Evolutionary conservation across 2,329 filamentous ascomycete genomes (phyloP), one percentile per base, ranked within the genome.

Genomic region (Penicillium sp.): DNA sequence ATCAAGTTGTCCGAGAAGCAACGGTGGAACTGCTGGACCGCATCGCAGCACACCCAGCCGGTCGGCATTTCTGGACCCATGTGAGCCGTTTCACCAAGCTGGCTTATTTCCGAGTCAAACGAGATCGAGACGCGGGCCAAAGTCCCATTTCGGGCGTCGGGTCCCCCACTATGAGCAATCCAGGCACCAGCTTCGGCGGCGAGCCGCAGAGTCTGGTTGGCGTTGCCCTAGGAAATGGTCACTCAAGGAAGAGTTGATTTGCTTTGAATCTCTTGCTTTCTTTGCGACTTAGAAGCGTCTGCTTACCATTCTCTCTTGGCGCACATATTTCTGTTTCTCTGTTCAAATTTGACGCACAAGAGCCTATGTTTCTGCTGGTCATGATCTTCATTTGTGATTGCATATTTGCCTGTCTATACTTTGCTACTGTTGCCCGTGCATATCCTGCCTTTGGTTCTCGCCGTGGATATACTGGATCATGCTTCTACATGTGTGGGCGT

Each of bases 31-130:
- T 99, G 29, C 73, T 99, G 18, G 91, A 93, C 60, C 83, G 91
- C 18, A 86, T 99, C 48, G 84, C 86, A 60, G 86, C 88, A 51
- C 93, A 99, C 72, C 89, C 95, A 66, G 94, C 91, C 8, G 94
- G 94, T 1, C 83, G 91, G 65, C 91, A 97, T 73, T 97, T 94
- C 81, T 99, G 93, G 90, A 85, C 82, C 59, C 84, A 85, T 24
- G 77, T 99, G 42, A 94, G 91, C 51, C 81, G 90, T 37, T 99
- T 97, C 68, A 88, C 92, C 62, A 95, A 93, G 74, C 75, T 96
- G 58, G 93, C 89, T 3, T 96, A 88, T 65, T 86, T 88, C 60
- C 83, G 93, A 42, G 85, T 95, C 42, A 86, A 88, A 69, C 82
- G 87, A 53, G 91, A 86, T 51, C 76, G 73, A 52, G 74, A 78